Evolutionary conservation across 768 basidiomycete genomes (phyloP).

Genomic region (Boletus rex-veris): DNA sequence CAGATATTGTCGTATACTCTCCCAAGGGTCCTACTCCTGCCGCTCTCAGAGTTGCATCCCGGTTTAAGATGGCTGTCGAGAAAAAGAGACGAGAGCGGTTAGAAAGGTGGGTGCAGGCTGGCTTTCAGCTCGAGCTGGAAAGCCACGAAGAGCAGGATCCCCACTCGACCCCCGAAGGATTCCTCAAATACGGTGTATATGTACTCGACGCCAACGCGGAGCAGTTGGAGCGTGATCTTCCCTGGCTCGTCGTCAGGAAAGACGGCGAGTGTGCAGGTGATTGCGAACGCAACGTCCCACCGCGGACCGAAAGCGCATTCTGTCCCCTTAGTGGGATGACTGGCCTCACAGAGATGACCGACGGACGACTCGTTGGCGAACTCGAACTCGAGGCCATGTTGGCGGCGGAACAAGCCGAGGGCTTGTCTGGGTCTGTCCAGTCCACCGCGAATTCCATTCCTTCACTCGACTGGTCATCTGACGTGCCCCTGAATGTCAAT

Average conservation of each 20-base stretch:
- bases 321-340: neutral
- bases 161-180: conserved; percentile 24
- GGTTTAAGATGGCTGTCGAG: conserved; percentile 62
- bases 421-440: neutral
- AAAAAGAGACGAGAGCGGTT: conserved; percentile 52
- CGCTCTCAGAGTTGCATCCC: conserved; percentile 59
- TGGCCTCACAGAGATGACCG: conserved; percentile 32
- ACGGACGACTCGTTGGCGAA: conserved; percentile 25
- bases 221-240: conserved; percentile 25
- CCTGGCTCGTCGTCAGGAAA: conserved; percentile 29
- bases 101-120: conserved; percentile 20
- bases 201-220: conserved; percentile 29
- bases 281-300: conserved; percentile 12
- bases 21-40: conserved; percentile 55
- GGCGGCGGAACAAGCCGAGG: conserved; percentile 1
- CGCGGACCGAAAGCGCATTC: neutral
- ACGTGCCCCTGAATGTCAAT: neutral
- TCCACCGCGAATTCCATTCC: neutral
- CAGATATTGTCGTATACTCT: conserved; percentile 86
- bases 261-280: conserved; percentile 24
- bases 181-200: conserved; percentile 32
- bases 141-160: conserved; percentile 16
- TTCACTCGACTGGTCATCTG: neutral
- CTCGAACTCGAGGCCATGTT: conserved; percentile 21
- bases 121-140: conserved; percentile 6